phyloP scores from a whole-genome alignment of 2,329 filamentous ascomycete genomes.

The Colletotrichum destructivum region DNA sequence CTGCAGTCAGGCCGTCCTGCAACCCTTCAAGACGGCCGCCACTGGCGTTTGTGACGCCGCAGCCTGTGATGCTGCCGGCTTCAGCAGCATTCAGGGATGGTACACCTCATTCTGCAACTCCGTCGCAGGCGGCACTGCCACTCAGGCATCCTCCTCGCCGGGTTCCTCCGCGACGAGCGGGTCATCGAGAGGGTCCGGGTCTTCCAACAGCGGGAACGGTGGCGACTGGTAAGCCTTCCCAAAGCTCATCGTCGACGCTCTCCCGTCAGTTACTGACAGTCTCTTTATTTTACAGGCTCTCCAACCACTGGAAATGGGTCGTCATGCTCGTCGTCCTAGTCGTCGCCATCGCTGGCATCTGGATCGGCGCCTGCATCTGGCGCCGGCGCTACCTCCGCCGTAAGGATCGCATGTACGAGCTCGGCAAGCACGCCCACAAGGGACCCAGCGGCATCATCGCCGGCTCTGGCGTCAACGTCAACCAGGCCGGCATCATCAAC shows the following conservation, averaged over 20 bases:
- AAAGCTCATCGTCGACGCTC: conserved; percentile 32
- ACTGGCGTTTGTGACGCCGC: conserved; percentile 73
- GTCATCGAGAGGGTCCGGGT: conserved; percentile 45
- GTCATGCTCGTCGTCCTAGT: conserved; percentile 84
- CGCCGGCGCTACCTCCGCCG: conserved; percentile 82
- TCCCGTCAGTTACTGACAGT: conserved; percentile 6
- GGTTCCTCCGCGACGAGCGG: conserved; percentile 47
- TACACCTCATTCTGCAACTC: conserved; percentile 75
- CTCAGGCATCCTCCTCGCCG: conserved; percentile 49
- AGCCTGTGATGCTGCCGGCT: conserved; percentile 64
- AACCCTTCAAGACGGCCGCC: conserved; percentile 56
- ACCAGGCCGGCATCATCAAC: conserved; percentile 45
- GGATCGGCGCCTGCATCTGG: conserved; percentile 78
- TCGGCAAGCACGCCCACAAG: conserved; percentile 58
- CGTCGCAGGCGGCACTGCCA: conserved; percentile 56
- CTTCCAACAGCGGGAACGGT: conserved; percentile 49
- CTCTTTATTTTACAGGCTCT: conserved; percentile 67
- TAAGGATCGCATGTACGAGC: conserved; percentile 71
- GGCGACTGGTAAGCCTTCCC: conserved; percentile 62
- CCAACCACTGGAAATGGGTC: conserved; percentile 83
- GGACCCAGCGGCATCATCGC: conserved; percentile 53
- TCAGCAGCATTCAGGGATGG: conserved; percentile 77
- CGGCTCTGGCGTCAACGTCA: conserved; percentile 48
- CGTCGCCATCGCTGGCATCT: conserved; percentile 77
- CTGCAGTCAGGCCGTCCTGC: conserved; percentile 76